Evolutionary conservation across 2,329 filamentous ascomycete genomes (phyloP).

Genomic region (Alternaria longipes): DNA sequence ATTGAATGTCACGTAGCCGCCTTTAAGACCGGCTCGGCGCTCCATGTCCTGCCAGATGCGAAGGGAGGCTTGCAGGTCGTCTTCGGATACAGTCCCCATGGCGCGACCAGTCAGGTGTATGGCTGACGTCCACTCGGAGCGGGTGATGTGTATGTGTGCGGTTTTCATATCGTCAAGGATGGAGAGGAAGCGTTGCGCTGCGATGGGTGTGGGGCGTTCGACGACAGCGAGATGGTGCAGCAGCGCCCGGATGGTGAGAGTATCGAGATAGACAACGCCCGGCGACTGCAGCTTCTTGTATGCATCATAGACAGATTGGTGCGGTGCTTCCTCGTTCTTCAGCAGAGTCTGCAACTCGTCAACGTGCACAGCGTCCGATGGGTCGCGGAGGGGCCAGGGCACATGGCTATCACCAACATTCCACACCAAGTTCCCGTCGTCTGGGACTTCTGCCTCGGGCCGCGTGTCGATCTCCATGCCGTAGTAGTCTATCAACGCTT

Average conservation of each 20-base stretch:
- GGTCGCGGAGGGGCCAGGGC: conserved; percentile 45
- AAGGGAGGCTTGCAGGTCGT: conserved; percentile 74
- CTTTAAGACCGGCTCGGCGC: conserved; percentile 68
- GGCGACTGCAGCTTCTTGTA: conserved; percentile 65
- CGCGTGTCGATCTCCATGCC: conserved; percentile 37
- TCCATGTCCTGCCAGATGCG: conserved; percentile 93
- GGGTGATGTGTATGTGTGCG: conserved; percentile 73
- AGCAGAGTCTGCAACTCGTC: conserved; percentile 52
- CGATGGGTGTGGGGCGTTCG: conserved; percentile 58
- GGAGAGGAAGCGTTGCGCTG: conserved; percentile 84
- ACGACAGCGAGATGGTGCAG: conserved; percentile 74
- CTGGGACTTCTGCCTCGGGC: conserved; percentile 44
- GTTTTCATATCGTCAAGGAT: conserved; percentile 84
- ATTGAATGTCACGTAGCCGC: conserved; percentile 86
- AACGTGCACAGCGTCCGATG: conserved; percentile 48
- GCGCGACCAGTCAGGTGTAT: conserved; percentile 81
- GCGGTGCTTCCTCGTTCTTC: conserved; percentile 53
- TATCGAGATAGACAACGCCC: conserved; percentile 61
- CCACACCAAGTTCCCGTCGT: conserved; percentile 40
- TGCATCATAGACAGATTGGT: conserved; percentile 61
- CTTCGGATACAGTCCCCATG: conserved; percentile 65
- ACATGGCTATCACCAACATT: conserved; percentile 45
- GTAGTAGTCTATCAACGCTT: conserved; percentile 61
- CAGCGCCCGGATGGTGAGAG: conserved; percentile 67
- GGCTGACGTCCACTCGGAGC: conserved; percentile 82